A percentile compares a stretch with the other conserved stretches of the same genome.
Conservation (phyloP, 352 stramenopile species). For the Globisporangium echinulatum region DNA sequence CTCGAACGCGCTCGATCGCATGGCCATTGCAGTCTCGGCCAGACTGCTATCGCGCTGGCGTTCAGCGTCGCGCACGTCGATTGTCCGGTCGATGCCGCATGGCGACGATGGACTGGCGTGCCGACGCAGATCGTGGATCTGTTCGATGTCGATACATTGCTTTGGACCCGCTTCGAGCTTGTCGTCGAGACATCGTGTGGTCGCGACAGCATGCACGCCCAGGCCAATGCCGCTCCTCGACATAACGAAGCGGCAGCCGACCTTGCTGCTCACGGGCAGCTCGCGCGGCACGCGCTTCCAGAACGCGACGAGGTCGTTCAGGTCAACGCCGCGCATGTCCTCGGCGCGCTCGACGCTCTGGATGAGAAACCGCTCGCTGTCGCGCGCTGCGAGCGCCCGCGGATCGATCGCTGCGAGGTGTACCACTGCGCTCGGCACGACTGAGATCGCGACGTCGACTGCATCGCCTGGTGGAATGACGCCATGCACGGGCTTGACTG, state of each 20-base stretch:
- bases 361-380: conserved; percentile 46
- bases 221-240: not conserved
- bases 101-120: not conserved
- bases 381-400: conserved; percentile 23
- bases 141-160: too few species aligned
- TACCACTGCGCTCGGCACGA: conserved; percentile 23
- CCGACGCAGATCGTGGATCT: not conserved
- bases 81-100: conserved; percentile 8
- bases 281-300: conserved; percentile 56
- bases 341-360: conserved; percentile 45
- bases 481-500: conserved; percentile 60
- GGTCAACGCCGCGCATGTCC: conserved; percentile 38
- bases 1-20: conserved; percentile 1
- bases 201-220: not conserved
- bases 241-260: conserved; percentile 50
- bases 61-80: conserved; percentile 3
- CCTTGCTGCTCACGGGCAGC: conserved; percentile 50
- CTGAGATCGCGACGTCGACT: conserved; percentile 30
- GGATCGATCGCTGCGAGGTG: conserved; percentile 28
- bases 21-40: not conserved
- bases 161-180: not conserved
- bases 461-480: conserved; percentile 34
- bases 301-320: conserved; percentile 27
- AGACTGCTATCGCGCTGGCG: conserved; percentile 1
- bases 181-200: not conserved